Evolutionary conservation across 2,329 filamentous ascomycete species (phyloP).

Genomic region (Fusarium compactum): DNA sequence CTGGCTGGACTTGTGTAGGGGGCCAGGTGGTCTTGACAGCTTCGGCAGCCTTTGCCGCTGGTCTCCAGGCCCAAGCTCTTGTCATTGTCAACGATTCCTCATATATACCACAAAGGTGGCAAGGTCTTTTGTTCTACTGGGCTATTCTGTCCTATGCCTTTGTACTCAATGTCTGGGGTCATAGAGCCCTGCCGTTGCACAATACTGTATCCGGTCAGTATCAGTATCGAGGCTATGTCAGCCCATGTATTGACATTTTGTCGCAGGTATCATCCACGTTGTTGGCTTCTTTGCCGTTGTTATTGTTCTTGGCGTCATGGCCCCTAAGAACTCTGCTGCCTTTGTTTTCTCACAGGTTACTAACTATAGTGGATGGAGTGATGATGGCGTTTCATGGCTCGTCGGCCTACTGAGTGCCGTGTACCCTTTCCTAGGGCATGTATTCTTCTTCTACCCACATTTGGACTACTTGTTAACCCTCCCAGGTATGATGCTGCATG

Average conservation of each 20-base stretch:
- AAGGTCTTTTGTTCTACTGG: constrained; percentile 63
- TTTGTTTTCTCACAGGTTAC: constrained; percentile 52
- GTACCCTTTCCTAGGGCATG: constrained; percentile 52
- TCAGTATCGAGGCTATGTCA: too few relatives aligned
- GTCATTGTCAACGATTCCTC: constrained; percentile 57
- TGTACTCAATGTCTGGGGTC: constrained; percentile 58
- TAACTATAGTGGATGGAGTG: constrained; percentile 51
- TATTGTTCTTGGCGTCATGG: constrained; percentile 49
- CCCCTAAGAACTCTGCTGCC: constrained; percentile 45
- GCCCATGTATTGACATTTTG: too few relatives aligned
- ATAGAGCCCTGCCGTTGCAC: constrained; percentile 52
- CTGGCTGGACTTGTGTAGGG: constrained; percentile 55
- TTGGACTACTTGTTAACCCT: not conserved
- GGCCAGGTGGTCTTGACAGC: constrained; percentile 61
- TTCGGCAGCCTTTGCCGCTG: constrained; percentile 60
- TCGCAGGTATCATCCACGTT: constrained; percentile 45
- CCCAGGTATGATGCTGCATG: constrained; percentile 52
- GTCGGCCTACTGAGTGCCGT: constrained; percentile 50
- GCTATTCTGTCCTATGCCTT: constrained; percentile 54
- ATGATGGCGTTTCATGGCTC: constrained; percentile 51
- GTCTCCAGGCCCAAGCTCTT: constrained; percentile 58
- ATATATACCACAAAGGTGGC: constrained; percentile 58
- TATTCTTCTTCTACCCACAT: fast-evolving
- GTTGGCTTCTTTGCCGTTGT: constrained; percentile 47
- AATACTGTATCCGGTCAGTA: constrained; percentile 47